Evolutionary conservation across 2,329 filamentous ascomycete species (phyloP), one percentile per base, ranked within the genome.

Genomic region (Ophiostoma montium): DNA sequence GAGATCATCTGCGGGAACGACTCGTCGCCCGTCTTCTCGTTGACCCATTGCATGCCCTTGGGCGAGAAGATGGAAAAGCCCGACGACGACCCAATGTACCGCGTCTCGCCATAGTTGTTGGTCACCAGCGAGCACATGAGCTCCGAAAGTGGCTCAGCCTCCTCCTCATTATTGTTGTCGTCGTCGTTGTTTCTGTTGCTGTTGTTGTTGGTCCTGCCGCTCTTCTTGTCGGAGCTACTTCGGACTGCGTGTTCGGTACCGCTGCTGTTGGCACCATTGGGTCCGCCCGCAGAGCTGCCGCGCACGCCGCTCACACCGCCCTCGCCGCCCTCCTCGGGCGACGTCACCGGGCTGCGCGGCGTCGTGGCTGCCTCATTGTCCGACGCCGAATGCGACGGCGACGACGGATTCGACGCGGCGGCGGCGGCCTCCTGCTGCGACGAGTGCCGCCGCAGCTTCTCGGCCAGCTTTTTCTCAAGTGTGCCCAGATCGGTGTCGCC

Each of bases 71-170:
- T 98, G 49, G 90, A 96, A 65, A 96, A 96, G 3, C 92, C 92
- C 2, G 92, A 98, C 0, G 90, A 96, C 0, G 89, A 95, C 23
- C 90, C 92, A 57, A 96, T 94, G 62, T 95, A 98, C 65, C 92
- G 76, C 8, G 90, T 95, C 69, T 98, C 92, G 49, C 92, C 92
- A 54, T 80, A 84, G 58, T 90, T 88, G 61, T 95, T 96, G 1
- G 90, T 96, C 30, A 98, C 89, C 31, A 98, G 69, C 3, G 89
- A 95, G 65, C 90, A 96, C 92, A 98, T 96, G 84, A 95, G 92
- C 67, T 98, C 92, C 1, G 90, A 95, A 50, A 98, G 67, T 2
- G 81, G 82, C 62, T 94, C 89, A 1, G 94, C 85, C 58, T 94
- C 84, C 56, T 82, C 74, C 56, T 79, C 75, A 13, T 69, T 70